Conservation (phyloP, 495 filamentous ascomycete species). For the Podospora pseudopauciseta region DNA sequence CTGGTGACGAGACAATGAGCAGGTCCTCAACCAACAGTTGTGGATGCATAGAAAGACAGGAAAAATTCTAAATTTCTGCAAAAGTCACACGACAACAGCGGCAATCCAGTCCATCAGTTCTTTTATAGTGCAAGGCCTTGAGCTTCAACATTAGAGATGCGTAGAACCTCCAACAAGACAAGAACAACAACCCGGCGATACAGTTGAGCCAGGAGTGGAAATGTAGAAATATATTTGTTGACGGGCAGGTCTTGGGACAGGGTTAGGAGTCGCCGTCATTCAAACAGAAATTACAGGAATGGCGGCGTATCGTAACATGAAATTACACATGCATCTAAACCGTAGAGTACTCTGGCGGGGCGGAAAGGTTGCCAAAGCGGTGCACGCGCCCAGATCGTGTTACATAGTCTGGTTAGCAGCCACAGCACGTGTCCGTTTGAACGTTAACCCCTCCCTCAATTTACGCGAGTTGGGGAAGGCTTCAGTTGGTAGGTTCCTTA, state of each 20-base stretch:
- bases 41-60: no score
- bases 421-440: constrained; percentile 5
- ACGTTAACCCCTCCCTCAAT: constrained; percentile 11
- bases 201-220: no score
- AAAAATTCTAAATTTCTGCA: no score
- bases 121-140: no score
- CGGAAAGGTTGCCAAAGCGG: not conserved
- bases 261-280: no score
- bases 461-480: constrained; percentile 8
- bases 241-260: not conserved
- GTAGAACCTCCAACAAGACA: no score
- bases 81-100: no score
- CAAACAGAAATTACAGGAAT: not conserved
- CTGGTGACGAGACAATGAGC: not conserved
- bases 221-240: not conserved
- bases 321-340: constrained; percentile 8
- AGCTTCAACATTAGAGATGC: no score
- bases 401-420: constrained; percentile 4
- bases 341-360: not conserved
- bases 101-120: no score
- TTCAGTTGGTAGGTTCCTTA: not conserved
- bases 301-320: not conserved
- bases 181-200: no score
- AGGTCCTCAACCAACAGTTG: no score
- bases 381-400: not conserved